These are phyloP conservation scores for Ophiostoma quercus DNA, from an alignment of 2,329 filamentous ascomycete genomes.

Conservation along the genomic window DNA sequence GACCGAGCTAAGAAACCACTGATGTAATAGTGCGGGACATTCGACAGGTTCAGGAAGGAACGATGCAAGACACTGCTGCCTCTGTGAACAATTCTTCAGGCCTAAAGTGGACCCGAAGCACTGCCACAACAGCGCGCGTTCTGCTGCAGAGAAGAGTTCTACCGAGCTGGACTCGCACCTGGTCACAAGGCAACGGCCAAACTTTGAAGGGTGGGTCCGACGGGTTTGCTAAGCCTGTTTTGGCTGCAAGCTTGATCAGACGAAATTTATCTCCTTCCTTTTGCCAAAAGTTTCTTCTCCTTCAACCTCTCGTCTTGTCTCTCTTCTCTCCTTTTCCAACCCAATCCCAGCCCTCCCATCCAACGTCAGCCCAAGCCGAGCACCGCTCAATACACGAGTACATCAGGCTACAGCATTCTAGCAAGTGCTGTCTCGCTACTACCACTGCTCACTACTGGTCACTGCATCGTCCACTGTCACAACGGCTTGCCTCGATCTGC, in stretches of 20 bases:
- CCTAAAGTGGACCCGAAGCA: constrained; percentile 3
- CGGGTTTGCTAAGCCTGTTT: not conserved
- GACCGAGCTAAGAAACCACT: not conserved
- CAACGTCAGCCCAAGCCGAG: not conserved
- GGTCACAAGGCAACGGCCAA: constrained; percentile 13
- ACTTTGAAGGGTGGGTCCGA: not conserved
- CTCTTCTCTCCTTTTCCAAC: not conserved
- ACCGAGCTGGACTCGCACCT: not conserved
- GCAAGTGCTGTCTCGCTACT: constrained; percentile 8
- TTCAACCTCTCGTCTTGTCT: not conserved
- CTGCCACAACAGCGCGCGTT: constrained; percentile 15
- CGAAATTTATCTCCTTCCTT: not conserved
- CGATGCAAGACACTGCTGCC: not conserved
- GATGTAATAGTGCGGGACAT: constrained; percentile 13
- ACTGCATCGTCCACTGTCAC: not conserved
- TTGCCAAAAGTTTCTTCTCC: not conserved
- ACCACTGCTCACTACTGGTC: not conserved
- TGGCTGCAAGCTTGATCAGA: not conserved
- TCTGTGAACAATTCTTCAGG: not conserved
- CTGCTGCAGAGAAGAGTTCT: not conserved
- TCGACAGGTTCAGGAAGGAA: not conserved
- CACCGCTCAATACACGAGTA: not conserved
- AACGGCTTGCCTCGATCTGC: not conserved
- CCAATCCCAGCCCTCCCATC: not conserved
- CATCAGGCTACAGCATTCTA: not conserved